Base-by-base conservation (phyloP, 495 filamentous ascomycete species). In the Penicillium cinerascens region DNA sequence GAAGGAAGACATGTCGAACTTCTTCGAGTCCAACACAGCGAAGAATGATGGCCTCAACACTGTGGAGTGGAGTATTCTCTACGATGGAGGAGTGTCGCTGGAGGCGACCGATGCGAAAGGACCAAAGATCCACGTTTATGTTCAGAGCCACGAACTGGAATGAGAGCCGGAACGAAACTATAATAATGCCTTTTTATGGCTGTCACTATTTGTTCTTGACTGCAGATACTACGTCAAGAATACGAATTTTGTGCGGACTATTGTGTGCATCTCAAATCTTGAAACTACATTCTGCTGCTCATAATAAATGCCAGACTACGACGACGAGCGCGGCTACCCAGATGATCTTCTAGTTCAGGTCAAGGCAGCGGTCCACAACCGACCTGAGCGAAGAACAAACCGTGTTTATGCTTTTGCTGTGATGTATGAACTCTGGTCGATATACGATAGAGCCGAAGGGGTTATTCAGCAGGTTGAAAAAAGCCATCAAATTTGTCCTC, bases 141-240 rank as follows among this genome's bases (percentile, higher is more conserved):
- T 39, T 16, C 16, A 39, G 37, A 39, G 37, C 9, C 37, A 20
- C 18, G 37, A 39, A 10, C 4, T 39, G 6, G 37, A 39, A 39
- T 39, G 13, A 38, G 26, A 4, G 11, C 7, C 26, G 26, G 26
- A 6, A 10, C 4, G 26, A 29, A 4, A 29, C 26, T 29, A 29
- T 6, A 29, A 2, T 26, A 43, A 46, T n/a, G 16, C 11, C n/a
- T 33, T 17, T 1, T 8, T 3, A 8, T 25, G 8, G n/a, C 15
- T 6, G 38, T 49, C 47, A 42, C 27, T 42, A 49, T 51, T 54
- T 54, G 36, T 43, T 51, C 21, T 53, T 51, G 47, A 33, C 37
- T 54, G 45, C 38, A 6, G 2, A 20, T 4, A 18, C n/a, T n/a
- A 16, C n/a, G n/a, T n/a, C n/a, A n/a, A n/a, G n/a, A n/a, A n/a